phyloP scores from a whole-genome alignment of 23 red algal genomes.

The Pyropia haitanensis region DNA sequence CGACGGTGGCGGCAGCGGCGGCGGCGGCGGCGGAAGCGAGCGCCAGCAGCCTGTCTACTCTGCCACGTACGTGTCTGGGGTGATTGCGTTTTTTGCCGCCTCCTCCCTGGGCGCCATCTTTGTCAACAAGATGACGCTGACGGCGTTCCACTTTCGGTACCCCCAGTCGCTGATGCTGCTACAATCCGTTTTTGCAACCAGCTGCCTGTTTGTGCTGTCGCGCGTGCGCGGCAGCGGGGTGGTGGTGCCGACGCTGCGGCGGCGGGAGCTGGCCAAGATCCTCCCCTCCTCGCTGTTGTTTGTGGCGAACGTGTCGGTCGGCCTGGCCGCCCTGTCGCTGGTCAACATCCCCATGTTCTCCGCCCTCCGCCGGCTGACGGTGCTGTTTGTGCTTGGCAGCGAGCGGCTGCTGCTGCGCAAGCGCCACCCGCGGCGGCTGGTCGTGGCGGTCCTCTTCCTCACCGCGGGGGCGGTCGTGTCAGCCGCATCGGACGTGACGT shows the following conservation, averaged over 20 bases:
- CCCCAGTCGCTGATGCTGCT: conserved; percentile 48
- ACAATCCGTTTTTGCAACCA: conserved; percentile 39
- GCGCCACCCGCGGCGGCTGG: conserved; percentile 38
- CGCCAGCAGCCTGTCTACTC: no score
- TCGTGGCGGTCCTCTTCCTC: conserved; percentile 66
- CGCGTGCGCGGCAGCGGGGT: conserved; percentile 4
- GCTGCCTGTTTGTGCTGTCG: conserved; percentile 3
- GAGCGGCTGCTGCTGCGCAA: conserved; percentile 71
- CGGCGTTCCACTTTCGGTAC: conserved; percentile 69
- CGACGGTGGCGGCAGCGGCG: no score
- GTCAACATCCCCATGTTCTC: conserved; percentile 99
- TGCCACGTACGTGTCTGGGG: conserved; percentile 19
- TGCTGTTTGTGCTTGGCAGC: conserved; percentile 81
- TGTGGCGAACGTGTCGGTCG: conserved; percentile 72
- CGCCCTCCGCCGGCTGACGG: conserved; percentile 84
- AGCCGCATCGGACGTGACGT: conserved; percentile 71
- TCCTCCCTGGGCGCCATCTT: conserved; percentile 79
- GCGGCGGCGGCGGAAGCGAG: no score
- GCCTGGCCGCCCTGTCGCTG: conserved; percentile 59
- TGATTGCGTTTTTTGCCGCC: conserved; percentile 47
- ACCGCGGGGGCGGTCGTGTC: conserved; percentile 78
- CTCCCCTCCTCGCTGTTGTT: conserved; percentile 46
- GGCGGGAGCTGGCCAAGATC: conserved; percentile 24
- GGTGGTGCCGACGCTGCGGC: conserved; percentile 12
- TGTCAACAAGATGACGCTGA: conserved; percentile 79